phyloP scores from a whole-genome alignment of 495 filamentous ascomycete species.

The Penicillium longicatenatum region DNA sequence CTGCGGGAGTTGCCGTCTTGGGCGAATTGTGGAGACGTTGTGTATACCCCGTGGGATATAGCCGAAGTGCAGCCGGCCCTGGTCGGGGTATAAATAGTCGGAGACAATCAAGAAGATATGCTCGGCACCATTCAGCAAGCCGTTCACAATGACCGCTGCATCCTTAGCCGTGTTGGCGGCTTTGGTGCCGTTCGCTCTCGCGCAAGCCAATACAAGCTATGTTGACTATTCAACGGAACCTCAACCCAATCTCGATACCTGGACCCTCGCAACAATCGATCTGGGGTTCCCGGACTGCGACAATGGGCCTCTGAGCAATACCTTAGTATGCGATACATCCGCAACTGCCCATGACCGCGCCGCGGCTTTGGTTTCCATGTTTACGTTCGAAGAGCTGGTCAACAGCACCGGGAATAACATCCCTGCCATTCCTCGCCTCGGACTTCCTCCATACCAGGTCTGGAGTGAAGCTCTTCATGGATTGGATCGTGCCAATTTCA shows the following conservation, averaged over 20 bases:
- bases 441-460: slow-evolving; percentile 55
- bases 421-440: slow-evolving; percentile 58
- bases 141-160: slow-evolving; percentile 17
- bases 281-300: slow-evolving; percentile 38
- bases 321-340: slow-evolving; percentile 50
- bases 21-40: slow-evolving; percentile 15
- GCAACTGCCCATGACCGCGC: slow-evolving; percentile 50
- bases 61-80: slow-evolving; percentile 10
- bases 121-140: not conserved
- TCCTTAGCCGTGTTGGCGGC: slow-evolving; percentile 30
- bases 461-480: slow-evolving; percentile 60
- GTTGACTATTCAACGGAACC: slow-evolving; percentile 34
- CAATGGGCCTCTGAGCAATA: slow-evolving; percentile 34
- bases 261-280: slow-evolving; percentile 25
- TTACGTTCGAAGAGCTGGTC: slow-evolving; percentile 56
- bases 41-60: slow-evolving; percentile 9
- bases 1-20: slow-evolving; percentile 26
- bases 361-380: slow-evolving; percentile 40
- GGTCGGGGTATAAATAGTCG: slow-evolving; percentile 13
- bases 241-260: slow-evolving; percentile 33
- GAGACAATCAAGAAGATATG: not conserved
- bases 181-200: slow-evolving; percentile 28
- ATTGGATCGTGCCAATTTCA: slow-evolving; percentile 55
- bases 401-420: slow-evolving; percentile 57
- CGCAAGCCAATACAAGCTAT: slow-evolving; percentile 34